Conservation (phyloP, 2,329 filamentous ascomycete species). For the Exserohilum turcica region DNA sequence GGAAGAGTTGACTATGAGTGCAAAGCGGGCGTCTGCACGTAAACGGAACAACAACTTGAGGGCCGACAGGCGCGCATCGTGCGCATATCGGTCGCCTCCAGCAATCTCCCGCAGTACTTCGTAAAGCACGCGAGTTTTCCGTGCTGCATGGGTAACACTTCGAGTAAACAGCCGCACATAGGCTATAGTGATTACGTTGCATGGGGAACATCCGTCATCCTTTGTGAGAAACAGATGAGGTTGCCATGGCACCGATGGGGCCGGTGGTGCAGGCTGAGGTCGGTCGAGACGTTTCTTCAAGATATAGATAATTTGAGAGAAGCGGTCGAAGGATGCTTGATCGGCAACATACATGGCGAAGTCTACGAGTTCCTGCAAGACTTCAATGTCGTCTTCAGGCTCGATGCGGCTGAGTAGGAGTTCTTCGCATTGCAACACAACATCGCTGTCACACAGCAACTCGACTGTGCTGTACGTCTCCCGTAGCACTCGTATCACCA, state of each 20-base stretch:
- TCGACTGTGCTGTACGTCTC: slow-evolving; percentile 57
- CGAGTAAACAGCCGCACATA: slow-evolving; percentile 78
- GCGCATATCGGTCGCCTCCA: slow-evolving; percentile 37
- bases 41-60: slow-evolving; percentile 70
- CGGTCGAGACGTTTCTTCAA: slow-evolving; percentile 47
- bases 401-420: slow-evolving; percentile 66
- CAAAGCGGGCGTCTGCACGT: slow-evolving; percentile 79
- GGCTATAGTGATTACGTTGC: slow-evolving; percentile 72
- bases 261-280: slow-evolving; percentile 22
- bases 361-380: slow-evolving; percentile 68
- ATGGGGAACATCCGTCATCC: slow-evolving; percentile 55
- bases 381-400: slow-evolving; percentile 66
- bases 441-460: slow-evolving; percentile 63
- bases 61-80: slow-evolving; percentile 47
- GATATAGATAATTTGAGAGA: slow-evolving; percentile 54
- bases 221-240: slow-evolving; percentile 21
- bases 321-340: slow-evolving; percentile 63
- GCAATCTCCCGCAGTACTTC: slow-evolving; percentile 44
- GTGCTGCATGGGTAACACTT: slow-evolving; percentile 68
- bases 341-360: slow-evolving; percentile 69
- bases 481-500: slow-evolving; percentile 64
- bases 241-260: slow-evolving; percentile 22
- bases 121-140: slow-evolving; percentile 62
- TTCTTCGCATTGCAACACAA: slow-evolving; percentile 63
- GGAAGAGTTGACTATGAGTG: slow-evolving; percentile 71